Evolutionary conservation across 768 basidiomycete species (phyloP), one percentile per base, ranked within the genome.

Genomic region (Podaxis mareebaensis): DNA sequence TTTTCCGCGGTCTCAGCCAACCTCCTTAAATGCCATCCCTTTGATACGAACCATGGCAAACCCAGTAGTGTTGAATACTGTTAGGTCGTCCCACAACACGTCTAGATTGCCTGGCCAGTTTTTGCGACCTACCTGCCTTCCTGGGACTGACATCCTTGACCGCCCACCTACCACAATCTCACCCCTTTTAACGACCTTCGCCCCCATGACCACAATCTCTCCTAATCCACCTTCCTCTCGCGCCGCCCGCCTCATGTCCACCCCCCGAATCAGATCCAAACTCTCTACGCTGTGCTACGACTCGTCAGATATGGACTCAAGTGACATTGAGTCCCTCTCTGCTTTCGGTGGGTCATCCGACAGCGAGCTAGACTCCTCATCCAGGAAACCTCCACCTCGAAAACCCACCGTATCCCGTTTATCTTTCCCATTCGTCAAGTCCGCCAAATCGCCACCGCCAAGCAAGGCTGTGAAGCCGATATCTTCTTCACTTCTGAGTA

Each of bases 341-440:
- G 1, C 42, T 15, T 28, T 24, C n/a, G 13, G 17, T 36, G 53
- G 48, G 44, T 38, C 54, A 3, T 49, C 54, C 33, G n/a, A 55
- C 22, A 20, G 17, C 52, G 15, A 44, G 22, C n/a, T 44, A 46
- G 53, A 54, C 17, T n/a, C 48, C 17, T 6, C 44, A 4, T 6
- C 42, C 24, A 15, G 28, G n/a, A 62, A 62, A 56, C 26, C 38
- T 40, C 22, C n/a, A 28, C 28, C 40, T 49, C 52, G 58, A 24
- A 53, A 64, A 36, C n/a, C 53, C 33, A 46, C 57, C 15, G 40
- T 54, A 44, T 48, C 57, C 40, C 53, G 63, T 24, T 56, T 54
- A 24, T 64, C 52, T 22, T 59, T 53, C 42, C 57, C 44, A 8
- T 64, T 64, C 38, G 53, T 63, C 61, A 56, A 55, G 38, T 54